phyloP scores from a whole-genome alignment of 257 asterid genomes.

The Solanum bulbocastanum region DNA sequence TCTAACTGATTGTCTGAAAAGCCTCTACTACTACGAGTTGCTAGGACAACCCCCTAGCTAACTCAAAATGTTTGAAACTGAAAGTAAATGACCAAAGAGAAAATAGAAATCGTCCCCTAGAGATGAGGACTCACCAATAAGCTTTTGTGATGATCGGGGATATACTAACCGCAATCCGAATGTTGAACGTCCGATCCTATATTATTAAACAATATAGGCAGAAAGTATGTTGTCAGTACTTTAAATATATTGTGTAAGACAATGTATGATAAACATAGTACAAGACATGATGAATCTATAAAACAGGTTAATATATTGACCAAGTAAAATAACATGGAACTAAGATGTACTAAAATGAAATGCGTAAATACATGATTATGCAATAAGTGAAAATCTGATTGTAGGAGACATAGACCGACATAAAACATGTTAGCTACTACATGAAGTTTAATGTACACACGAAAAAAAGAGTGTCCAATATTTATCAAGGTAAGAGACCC shows the following conservation, averaged over 20 bases:
- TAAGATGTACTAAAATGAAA: background rate
- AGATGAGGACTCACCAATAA: background rate
- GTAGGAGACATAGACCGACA: background rate
- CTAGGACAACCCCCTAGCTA: background rate
- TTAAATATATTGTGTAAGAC: too few species aligned
- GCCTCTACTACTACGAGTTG: background rate
- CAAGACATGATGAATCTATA: background rate
- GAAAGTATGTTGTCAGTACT: background rate
- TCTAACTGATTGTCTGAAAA: background rate
- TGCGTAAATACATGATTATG: background rate
- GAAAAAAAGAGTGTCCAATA: background rate
- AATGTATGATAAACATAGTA: background rate
- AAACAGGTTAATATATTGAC: background rate
- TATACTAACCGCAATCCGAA: background rate
- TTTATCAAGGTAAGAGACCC: background rate
- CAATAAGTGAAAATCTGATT: background rate
- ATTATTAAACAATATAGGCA: background rate
- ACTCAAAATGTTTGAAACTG: background rate
- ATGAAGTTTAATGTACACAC: background rate
- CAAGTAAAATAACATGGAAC: too few species aligned
- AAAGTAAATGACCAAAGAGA: background rate
- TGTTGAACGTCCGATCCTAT: background rate
- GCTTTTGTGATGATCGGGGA: too few species aligned
- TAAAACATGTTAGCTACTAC: background rate
- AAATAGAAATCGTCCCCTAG: background rate